A percentile compares a stretch with the other conserved stretches of the same genome.
Evolutionary conservation across 176 grass and related monocot species (phyloP).

Genomic region (Raddia guianensis): DNA sequence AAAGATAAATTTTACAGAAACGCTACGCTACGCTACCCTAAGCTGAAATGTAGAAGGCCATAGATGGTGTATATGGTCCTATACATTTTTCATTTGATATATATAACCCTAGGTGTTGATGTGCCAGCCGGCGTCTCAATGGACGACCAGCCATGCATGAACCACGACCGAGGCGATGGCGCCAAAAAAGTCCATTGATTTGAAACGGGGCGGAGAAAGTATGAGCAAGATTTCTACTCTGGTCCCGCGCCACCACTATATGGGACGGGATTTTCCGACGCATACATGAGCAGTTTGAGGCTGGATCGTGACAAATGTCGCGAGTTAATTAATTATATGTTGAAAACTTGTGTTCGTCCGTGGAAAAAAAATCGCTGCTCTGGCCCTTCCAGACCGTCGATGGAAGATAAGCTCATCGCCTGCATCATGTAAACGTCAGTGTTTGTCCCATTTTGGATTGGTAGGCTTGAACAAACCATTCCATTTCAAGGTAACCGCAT

Average conservation of each 20-base stretch:
- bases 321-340: not conserved
- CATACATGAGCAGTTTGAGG: too few relatives aligned
- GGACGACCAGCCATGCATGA: too few relatives aligned
- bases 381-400: not conserved
- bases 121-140: not conserved
- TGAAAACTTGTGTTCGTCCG: not conserved
- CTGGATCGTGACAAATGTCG: not conserved
- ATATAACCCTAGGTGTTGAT: not conserved
- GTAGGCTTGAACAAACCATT: not conserved
- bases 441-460: not conserved
- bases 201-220: not conserved
- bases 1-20: too few relatives aligned
- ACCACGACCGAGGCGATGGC: not conserved
- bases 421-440: not conserved
- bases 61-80: too few relatives aligned
- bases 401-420: not conserved
- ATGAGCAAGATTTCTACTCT: not conserved
- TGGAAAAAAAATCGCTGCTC: not conserved
- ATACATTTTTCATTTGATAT: too few relatives aligned
- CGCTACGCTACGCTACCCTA: too few relatives aligned
- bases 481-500: not conserved
- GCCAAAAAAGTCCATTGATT: constrained; percentile 3
- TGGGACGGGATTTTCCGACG: too few relatives aligned
- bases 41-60: too few relatives aligned
- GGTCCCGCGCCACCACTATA: not conserved